These are phyloP conservation scores for Amanita rimosa DNA, from an alignment of 768 basidiomycete species.

Conservation along the genomic window DNA sequence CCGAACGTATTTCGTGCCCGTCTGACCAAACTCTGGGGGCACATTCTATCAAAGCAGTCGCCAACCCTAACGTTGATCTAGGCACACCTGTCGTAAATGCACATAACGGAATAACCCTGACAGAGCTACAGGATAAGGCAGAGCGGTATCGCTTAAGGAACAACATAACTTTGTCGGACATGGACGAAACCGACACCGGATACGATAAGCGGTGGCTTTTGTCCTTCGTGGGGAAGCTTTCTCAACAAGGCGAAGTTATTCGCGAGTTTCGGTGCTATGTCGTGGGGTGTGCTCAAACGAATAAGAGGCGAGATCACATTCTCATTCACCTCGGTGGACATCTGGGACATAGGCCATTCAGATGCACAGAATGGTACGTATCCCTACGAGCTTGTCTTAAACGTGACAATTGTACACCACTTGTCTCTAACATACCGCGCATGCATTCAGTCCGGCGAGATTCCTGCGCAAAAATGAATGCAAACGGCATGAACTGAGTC, in stretches of 20 bases:
- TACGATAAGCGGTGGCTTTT: slow-evolving; percentile 58
- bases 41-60: background rate
- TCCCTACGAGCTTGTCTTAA: background rate
- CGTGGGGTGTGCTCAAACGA: slow-evolving; percentile 50
- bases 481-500: slow-evolving; percentile 62
- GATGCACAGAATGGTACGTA: slow-evolving; percentile 54
- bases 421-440: background rate
- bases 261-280: slow-evolving; percentile 62
- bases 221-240: slow-evolving; percentile 57
- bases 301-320: slow-evolving; percentile 68
- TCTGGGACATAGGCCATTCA: slow-evolving; percentile 55
- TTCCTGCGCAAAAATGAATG: slow-evolving; percentile 72
- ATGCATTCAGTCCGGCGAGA: slow-evolving; percentile 34
- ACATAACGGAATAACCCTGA: slow-evolving; percentile 45
- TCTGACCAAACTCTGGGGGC: background rate
- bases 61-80: slow-evolving; percentile 15
- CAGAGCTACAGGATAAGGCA: slow-evolving; percentile 43
- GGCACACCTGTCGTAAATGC: slow-evolving; percentile 53
- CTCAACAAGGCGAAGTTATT: slow-evolving; percentile 42
- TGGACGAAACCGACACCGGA: slow-evolving; percentile 23
- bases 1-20: background rate
- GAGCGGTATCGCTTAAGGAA: slow-evolving; percentile 41
- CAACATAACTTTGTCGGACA: slow-evolving; percentile 15
- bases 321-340: slow-evolving; percentile 65
- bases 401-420: background rate